Percentiles rank a stretch among this genome's conserved stretches.
These are phyloP conservation scores for Lentinula aciculospora DNA, from an alignment of 768 basidiomycete species.

Conservation along the genomic window DNA sequence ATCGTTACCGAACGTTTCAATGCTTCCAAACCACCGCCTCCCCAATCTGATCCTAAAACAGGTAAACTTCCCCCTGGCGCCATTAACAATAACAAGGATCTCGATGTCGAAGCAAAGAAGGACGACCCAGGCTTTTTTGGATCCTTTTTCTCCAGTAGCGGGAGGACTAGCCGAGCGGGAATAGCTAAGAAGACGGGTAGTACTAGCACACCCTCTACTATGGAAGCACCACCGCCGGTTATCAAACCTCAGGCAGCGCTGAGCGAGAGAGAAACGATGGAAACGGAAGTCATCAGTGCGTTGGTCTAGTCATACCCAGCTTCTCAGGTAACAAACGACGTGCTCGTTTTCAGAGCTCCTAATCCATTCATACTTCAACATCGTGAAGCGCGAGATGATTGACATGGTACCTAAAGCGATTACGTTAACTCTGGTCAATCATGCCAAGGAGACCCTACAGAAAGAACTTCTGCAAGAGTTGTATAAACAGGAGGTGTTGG, in stretches of 20 bases:
- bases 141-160: constrained; percentile 76
- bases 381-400: constrained; percentile 98
- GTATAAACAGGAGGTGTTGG: constrained; percentile 94
- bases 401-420: constrained; percentile 99
- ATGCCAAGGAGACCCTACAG: constrained; percentile 93
- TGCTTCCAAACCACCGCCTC: constrained; percentile 67
- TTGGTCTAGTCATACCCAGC: constrained; percentile 14
- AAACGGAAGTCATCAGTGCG: constrained; percentile 99
- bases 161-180: constrained; percentile 45
- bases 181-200: constrained; percentile 52
- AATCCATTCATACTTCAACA: constrained; percentile 96
- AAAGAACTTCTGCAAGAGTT: constrained; percentile 91
- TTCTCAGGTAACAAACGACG: not conserved
- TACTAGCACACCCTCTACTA: constrained; percentile 23
- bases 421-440: constrained; percentile 83
- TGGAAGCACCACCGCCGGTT: constrained; percentile 73
- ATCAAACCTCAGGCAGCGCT: constrained; percentile 90
- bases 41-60: constrained; percentile 62
- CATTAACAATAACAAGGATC: constrained; percentile 90
- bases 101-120: constrained; percentile 86
- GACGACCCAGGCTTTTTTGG: constrained; percentile 93
- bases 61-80: constrained; percentile 54
- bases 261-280: constrained; percentile 94
- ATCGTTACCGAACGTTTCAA: constrained; percentile 80
- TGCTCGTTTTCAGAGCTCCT: constrained; percentile 64